A percentile compares a stretch with the other conserved stretches of the same genome.
Evolutionary conservation across 345 rosid species (phyloP).

Genomic region (Lenwebbia sp.): DNA sequence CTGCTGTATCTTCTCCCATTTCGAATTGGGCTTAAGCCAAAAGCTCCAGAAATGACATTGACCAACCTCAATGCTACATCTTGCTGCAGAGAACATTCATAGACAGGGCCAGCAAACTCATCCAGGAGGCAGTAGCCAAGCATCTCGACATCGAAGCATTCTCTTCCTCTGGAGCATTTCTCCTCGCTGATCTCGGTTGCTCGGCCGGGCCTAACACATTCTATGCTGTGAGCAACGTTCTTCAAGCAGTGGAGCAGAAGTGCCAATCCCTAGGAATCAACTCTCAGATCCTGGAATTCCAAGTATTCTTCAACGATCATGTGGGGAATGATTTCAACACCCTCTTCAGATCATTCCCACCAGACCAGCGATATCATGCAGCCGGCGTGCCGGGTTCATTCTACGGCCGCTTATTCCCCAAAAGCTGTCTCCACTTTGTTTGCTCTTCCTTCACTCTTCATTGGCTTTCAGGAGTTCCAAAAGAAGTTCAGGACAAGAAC

Average conservation of each 20-base stretch:
- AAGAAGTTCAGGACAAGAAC: background rate
- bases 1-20: background rate
- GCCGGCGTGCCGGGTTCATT: background rate
- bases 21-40: background rate
- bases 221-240: background rate
- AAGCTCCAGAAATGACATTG: too few species aligned
- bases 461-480: constrained; percentile 3
- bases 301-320: constrained; percentile 11
- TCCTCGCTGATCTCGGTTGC: constrained; percentile 3
- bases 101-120: background rate
- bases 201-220: constrained; percentile 5
- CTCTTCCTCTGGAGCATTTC: background rate
- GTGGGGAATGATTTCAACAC: constrained; percentile 6
- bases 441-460: background rate
- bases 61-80: background rate
- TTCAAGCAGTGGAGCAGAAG: constrained; percentile 2
- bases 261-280: background rate
- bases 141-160: background rate
- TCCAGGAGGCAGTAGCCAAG: background rate
- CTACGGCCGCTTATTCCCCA: background rate
- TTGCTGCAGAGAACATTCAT: background rate
- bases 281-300: background rate
- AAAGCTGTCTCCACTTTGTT: background rate
- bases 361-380: background rate
- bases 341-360: background rate